phyloP scores from a whole-genome alignment of 176 grass and related monocot genomes.

The Triticum turgidum region DNA sequence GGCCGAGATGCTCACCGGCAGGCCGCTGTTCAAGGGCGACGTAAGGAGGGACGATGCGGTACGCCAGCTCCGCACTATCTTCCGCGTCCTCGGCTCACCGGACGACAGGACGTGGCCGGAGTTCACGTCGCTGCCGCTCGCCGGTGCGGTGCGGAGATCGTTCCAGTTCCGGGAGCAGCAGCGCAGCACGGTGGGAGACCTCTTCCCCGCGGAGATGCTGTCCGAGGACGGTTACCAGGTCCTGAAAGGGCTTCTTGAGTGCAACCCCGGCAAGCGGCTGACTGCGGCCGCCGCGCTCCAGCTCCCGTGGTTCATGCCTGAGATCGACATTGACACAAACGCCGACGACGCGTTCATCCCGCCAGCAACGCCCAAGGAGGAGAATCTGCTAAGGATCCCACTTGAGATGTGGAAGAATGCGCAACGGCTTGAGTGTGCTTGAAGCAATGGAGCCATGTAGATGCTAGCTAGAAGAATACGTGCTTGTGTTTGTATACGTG shows the following conservation, averaged over 20 bases:
- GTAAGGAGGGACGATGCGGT: not conserved
- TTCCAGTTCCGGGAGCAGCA: not conserved
- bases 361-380: not conserved
- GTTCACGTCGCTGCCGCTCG: not conserved
- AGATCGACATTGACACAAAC: not conserved
- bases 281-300: not conserved
- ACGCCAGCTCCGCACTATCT: not conserved
- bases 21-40: not conserved
- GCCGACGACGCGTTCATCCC: not conserved
- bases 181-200: not conserved
- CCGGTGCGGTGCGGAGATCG: not conserved
- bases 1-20: not conserved
- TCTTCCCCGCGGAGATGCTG: not conserved
- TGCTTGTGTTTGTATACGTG: not conserved
- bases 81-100: not conserved
- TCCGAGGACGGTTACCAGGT: not conserved
- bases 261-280: not conserved
- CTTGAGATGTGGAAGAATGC: not conserved
- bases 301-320: not conserved
- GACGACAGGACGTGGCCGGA: not conserved
- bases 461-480: not conserved
- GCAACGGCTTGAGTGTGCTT: not conserved
- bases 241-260: not conserved
- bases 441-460: not conserved
- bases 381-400: not conserved